Conservation (phyloP, 148 eudicot species). For the Spergularia marina region DNA sequence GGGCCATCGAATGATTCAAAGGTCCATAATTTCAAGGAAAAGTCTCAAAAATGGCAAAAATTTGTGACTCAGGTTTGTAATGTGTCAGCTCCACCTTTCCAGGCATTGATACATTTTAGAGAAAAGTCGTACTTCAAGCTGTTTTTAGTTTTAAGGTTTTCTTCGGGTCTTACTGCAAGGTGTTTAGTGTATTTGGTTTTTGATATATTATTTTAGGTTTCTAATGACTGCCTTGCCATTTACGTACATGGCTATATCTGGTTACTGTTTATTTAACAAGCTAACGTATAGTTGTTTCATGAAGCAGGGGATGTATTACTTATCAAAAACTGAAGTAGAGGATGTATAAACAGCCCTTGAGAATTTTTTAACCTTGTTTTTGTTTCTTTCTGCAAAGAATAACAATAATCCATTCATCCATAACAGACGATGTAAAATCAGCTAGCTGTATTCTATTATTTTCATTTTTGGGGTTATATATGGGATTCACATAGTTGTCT, state of each 20-base stretch:
- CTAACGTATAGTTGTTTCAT: neutral
- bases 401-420: neutral
- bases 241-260: neutral
- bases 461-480: neutral
- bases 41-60: slow-evolving; percentile 89
- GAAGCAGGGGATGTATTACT: neutral
- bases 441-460: slow-evolving; percentile 1
- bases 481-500: slow-evolving; percentile 6
- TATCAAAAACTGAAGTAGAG: no score
- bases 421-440: neutral
- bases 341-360: neutral
- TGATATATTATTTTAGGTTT: neutral
- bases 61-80: slow-evolving; percentile 74
- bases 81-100: neutral
- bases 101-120: neutral
- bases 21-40: slow-evolving; percentile 59
- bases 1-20: slow-evolving; percentile 38
- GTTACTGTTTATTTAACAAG: neutral
- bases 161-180: neutral
- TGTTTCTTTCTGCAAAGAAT: neutral
- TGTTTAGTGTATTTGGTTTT: neutral
- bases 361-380: neutral
- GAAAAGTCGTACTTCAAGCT: neutral
- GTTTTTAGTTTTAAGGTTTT: no score
- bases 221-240: neutral